Evolutionary conservation across 2,329 filamentous ascomycete genomes (phyloP).

Genomic region (Chaetoscypha palmicola): DNA sequence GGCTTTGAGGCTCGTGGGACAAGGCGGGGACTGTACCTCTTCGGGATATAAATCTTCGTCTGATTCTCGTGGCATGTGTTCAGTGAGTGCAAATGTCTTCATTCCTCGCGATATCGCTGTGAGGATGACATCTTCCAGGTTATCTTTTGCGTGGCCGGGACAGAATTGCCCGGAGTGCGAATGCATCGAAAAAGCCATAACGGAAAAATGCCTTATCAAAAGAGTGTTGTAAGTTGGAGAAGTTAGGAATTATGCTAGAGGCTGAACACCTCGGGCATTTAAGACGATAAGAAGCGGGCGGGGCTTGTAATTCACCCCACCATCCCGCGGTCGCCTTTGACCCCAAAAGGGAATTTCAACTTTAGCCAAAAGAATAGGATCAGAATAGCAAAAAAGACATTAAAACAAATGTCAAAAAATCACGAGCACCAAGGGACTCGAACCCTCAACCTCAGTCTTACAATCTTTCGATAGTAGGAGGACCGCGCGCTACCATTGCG

Average conservation of each 20-base stretch:
- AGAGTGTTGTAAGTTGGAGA: no score
- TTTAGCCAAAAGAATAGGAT: background rate
- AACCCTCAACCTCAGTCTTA: constrained; percentile 39
- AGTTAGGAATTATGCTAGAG: no score
- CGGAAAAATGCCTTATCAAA: no score
- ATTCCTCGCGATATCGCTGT: constrained; percentile 73
- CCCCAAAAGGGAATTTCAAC: no score
- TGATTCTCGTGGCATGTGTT: constrained; percentile 83
- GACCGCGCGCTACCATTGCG: constrained; percentile 44
- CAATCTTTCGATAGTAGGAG: constrained; percentile 35
- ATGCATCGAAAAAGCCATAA: constrained; percentile 99
- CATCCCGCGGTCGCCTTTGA: no score
- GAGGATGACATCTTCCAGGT: constrained; percentile 75
- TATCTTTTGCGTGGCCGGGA: constrained; percentile 76
- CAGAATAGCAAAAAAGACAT: background rate
- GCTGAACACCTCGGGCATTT: no score
- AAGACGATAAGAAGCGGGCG: no score
- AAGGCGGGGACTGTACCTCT: constrained; percentile 48
- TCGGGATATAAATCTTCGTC: constrained; percentile 82
- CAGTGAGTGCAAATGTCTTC: constrained; percentile 78
- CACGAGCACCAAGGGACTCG: constrained; percentile 23
- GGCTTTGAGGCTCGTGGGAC: background rate
- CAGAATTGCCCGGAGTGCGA: constrained; percentile 98
- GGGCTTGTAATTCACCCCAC: background rate
- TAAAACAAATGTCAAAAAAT: constrained; percentile 2